These are phyloP conservation scores for Pichia nakasei DNA, from an alignment of 805 yeast genomes.

Conservation along the genomic window DNA sequence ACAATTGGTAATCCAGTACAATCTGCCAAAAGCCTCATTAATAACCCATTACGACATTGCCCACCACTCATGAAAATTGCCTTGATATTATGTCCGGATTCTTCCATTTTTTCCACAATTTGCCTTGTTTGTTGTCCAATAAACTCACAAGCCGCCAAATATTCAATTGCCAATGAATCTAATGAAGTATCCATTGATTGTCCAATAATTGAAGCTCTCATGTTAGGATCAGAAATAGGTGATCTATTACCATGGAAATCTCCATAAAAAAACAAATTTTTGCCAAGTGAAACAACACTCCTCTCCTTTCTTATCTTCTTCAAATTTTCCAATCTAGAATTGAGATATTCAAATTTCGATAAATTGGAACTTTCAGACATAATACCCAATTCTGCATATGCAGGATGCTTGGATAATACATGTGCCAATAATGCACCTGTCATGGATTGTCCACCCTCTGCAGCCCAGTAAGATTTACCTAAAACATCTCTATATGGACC, in stretches of 20 bases:
- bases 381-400: conserved; percentile 61
- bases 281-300: conserved; percentile 73
- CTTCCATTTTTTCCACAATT: conserved; percentile 77
- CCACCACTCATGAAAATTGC: conserved; percentile 92
- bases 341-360: conserved; percentile 76
- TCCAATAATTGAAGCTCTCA: conserved; percentile 90
- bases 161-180: conserved; percentile 76
- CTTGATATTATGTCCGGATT: conserved; percentile 66
- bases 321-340: conserved; percentile 62
- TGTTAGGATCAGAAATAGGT: conserved; percentile 91
- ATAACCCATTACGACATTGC: conserved; percentile 84
- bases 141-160: conserved; percentile 92
- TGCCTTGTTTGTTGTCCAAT: conserved; percentile 97
- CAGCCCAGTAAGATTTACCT: conserved; percentile 87
- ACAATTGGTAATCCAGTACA: conserved; percentile 88
- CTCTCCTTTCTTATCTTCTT: conserved; percentile 48
- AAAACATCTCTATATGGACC: conserved; percentile 94
- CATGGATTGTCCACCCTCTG: conserved; percentile 98
- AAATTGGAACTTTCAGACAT: conserved; percentile 59
- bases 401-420: conserved; percentile 83
- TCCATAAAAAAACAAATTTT: conserved; percentile 85
- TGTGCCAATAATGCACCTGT: conserved; percentile 92
- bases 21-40: conserved; percentile 86
- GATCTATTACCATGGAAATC: conserved; percentile 95
- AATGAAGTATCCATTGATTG: conserved; percentile 84